A percentile compares a stretch with the other conserved stretches of the same genome.
phyloP scores from a whole-genome alignment of 257 asterid genomes.

The Jaltomata sinuosa region DNA sequence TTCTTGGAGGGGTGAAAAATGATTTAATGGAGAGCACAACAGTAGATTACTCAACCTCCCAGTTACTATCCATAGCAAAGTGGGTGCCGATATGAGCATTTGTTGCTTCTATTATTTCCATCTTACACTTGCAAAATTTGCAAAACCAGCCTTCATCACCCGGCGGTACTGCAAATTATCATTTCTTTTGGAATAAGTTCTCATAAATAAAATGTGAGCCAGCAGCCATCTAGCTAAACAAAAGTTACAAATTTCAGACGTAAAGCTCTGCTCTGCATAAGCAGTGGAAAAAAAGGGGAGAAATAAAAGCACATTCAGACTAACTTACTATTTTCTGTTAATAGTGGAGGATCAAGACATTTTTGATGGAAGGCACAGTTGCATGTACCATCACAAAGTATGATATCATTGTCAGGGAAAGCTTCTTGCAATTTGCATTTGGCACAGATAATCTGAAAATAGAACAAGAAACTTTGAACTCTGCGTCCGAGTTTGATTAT shows the following conservation, averaged over 20 bases:
- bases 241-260: background rate
- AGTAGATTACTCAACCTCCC: conserved; percentile 54
- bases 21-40: background rate
- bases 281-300: background rate
- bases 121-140: conserved; percentile 81
- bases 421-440: conserved; percentile 81
- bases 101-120: conserved; percentile 84
- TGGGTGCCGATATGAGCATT: conserved; percentile 96
- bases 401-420: conserved; percentile 79
- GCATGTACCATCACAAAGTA: conserved; percentile 95
- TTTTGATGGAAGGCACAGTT: conserved; percentile 90
- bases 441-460: conserved; percentile 75
- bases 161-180: conserved; percentile 70
- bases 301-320: background rate
- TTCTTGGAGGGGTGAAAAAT: background rate
- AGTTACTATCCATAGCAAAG: conserved; percentile 62
- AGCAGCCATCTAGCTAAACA: background rate
- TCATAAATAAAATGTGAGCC: background rate
- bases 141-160: conserved; percentile 98
- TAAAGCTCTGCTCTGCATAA: background rate
- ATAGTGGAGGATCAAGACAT: conserved; percentile 87
- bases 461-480: conserved; percentile 13
- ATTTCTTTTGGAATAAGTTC: conserved; percentile 14
- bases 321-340: conserved; percentile 74
- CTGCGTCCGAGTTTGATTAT: background rate